Base-by-base conservation (phyloP, 176 grass and related monocot species). In the Ensete ventricosum region DNA sequence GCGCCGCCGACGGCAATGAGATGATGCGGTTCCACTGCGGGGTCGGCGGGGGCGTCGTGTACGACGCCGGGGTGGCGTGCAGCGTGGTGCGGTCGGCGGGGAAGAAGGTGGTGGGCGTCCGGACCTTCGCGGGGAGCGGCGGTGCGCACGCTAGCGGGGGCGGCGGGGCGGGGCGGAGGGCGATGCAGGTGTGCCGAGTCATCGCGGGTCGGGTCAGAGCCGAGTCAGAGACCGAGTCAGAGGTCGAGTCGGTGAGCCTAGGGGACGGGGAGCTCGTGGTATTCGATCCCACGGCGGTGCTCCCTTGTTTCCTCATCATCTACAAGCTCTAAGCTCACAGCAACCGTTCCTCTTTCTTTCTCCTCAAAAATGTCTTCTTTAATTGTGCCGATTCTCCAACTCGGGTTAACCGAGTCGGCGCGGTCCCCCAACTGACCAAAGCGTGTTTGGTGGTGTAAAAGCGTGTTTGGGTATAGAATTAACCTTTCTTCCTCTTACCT, bases 11-110 rank as follows among this genome's bases (percentile, higher is more conserved):
- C 66, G 82, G 85, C 64, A 87, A 84, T 82, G 88, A 87, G 73
- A 21, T 80, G 81, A 83, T 87, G 85, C 81, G 85, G 11, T 87
- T 87, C 77, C 85, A 87, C 62, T 82, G 84, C 84, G 80, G 64
- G 70, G 53, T 54, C n/a, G 17, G 87, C 68, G 63, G 63, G 22
- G 17, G 67, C 1, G 67, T 52, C 69, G 48, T 48, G 73, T 79
- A 69, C 71, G 78, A 83, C 74, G 77, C 74, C 71, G 25, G 76
- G 12, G 84, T 72, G 74, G 2, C 0, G 19, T 64, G 74, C 74
- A 24, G 74, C 58, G 11, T 9, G 57, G 29, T 67, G 59, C 50
- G 71, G 81, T 74, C 53, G 54, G 8, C 55, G 75, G 60, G 78
- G 52, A 20, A 23, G 77, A 80, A 79, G 73, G 82, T 68, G 53